Percentiles rank a stretch among this genome's conserved stretches.
phyloP scores from a whole-genome alignment of 306 rosid genomes.

The Gynostemma pentaphyllum region DNA sequence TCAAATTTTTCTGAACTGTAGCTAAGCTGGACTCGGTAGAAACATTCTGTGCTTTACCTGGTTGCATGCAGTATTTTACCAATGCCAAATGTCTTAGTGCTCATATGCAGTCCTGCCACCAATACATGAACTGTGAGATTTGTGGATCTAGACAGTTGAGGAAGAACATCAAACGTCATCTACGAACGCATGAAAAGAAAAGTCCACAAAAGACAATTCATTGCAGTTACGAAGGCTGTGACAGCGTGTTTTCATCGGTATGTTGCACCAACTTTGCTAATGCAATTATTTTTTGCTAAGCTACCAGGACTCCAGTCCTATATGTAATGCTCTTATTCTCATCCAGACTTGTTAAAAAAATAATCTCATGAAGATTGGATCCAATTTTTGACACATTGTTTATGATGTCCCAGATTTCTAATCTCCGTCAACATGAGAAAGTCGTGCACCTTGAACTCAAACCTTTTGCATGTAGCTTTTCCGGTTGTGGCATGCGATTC shows the following conservation, averaged over 20 bases:
- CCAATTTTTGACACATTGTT: neutral
- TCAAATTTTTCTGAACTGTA: conserved; percentile 16
- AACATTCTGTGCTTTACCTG: conserved; percentile 54
- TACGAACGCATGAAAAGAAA: conserved; percentile 33
- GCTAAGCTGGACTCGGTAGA: conserved; percentile 60
- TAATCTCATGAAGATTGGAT: neutral
- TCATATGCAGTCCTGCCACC: conserved; percentile 64
- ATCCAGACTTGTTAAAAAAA: no score
- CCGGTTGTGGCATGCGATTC: conserved; percentile 79
- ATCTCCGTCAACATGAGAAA: conserved; percentile 58
- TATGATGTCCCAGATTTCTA: conserved; percentile 41
- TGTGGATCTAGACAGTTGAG: conserved; percentile 57
- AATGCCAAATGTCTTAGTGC: conserved; percentile 48
- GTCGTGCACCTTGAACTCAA: conserved; percentile 53
- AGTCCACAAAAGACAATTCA: conserved; percentile 19
- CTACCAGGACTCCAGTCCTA: neutral
- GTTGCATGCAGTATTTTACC: conserved; percentile 54
- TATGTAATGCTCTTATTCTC: neutral
- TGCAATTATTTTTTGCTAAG: neutral
- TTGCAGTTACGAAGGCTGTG: conserved; percentile 47
- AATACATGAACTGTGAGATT: conserved; percentile 38
- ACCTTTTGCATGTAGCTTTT: conserved; percentile 55
- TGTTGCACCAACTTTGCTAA: conserved; percentile 2
- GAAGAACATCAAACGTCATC: conserved; percentile 69
- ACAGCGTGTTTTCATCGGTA: conserved; percentile 48